Percentiles rank a stretch among this genome's conserved stretches.
Conservation (phyloP, 495 filamentous ascomycete genomes). For the Podospora tetraspora region DNA sequence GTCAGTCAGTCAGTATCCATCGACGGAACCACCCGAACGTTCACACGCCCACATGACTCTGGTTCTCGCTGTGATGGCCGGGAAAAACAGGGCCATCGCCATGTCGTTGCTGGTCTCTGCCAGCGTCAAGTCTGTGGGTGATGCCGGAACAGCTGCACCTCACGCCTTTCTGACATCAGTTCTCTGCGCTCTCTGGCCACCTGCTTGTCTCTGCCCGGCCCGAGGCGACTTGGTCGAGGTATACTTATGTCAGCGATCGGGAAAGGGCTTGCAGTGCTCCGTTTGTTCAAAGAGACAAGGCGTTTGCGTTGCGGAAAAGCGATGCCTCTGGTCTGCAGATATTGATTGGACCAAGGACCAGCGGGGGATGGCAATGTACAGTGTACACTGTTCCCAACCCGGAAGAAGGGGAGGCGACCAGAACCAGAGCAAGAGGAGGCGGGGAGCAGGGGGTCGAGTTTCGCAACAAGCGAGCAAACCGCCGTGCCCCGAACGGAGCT, state of each 20-base stretch:
- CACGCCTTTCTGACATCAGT: not conserved
- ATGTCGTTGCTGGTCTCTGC: not conserved
- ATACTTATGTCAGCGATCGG: constrained; percentile 18
- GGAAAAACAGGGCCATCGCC: too few species aligned
- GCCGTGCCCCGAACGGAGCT: constrained; percentile 13
- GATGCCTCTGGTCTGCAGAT: not conserved
- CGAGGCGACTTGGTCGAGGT: not conserved
- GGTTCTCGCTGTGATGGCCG: not conserved
- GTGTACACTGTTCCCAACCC: not conserved
- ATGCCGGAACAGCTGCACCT: not conserved
- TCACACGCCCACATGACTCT: not conserved
- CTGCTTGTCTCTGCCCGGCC: not conserved
- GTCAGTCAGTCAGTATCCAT: not conserved
- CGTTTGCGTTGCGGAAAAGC: not conserved
- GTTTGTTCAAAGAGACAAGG: not conserved
- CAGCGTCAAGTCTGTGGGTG: not conserved
- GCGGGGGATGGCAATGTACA: not conserved
- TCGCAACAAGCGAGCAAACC: constrained; percentile 1
- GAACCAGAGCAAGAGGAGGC: not conserved
- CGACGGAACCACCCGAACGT: not conserved
- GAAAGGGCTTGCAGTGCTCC: not conserved
- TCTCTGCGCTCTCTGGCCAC: not conserved
- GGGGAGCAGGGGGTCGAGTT: constrained; percentile 6
- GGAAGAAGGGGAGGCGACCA: not conserved
- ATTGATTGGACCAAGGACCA: constrained; percentile 4